Evolutionary conservation across 2,329 filamentous ascomycete species (phyloP).

Genomic region (Colletotrichum simmondsii): DNA sequence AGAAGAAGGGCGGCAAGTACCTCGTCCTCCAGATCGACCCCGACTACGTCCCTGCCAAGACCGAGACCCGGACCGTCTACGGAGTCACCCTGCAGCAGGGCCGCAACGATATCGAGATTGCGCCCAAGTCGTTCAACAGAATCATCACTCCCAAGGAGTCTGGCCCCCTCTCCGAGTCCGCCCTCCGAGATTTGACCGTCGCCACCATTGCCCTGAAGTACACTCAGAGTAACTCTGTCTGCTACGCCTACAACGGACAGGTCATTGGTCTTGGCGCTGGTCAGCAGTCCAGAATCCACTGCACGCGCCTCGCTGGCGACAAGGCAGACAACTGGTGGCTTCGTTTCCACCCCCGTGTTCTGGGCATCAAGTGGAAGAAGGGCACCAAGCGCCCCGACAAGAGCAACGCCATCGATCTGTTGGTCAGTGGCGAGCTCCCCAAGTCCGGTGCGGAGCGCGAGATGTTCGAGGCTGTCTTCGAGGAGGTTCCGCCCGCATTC

Average conservation of each 20-base stretch:
- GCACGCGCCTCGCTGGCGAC: conserved; percentile 95
- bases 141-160: conserved; percentile 89
- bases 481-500: conserved; percentile 86
- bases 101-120: conserved; percentile 91
- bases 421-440: conserved; percentile 91
- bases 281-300: conserved; percentile 98
- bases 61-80: conserved; percentile 89
- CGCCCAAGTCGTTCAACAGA: conserved; percentile 84
- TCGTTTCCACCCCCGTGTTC: conserved; percentile 91
- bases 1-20: conserved; percentile 99
- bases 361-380: conserved; percentile 95
- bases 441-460: conserved; percentile 85
- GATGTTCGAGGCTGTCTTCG: conserved; percentile 89
- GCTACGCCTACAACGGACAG: conserved; percentile 95
- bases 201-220: conserved; percentile 98
- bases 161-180: conserved; percentile 77
- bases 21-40: conserved; percentile 95
- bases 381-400: conserved; percentile 97
- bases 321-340: conserved; percentile 99
- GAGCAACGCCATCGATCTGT: conserved; percentile 96
- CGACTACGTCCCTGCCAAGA: conserved; percentile 82
- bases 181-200: conserved; percentile 89
- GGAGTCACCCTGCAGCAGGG: conserved; percentile 89
- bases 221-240: conserved; percentile 98
- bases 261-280: conserved; percentile 94